These are phyloP conservation scores for Coemansia sp. DNA, from an alignment of 192 early-diverging fungal genomes.

Conservation along the genomic window DNA sequence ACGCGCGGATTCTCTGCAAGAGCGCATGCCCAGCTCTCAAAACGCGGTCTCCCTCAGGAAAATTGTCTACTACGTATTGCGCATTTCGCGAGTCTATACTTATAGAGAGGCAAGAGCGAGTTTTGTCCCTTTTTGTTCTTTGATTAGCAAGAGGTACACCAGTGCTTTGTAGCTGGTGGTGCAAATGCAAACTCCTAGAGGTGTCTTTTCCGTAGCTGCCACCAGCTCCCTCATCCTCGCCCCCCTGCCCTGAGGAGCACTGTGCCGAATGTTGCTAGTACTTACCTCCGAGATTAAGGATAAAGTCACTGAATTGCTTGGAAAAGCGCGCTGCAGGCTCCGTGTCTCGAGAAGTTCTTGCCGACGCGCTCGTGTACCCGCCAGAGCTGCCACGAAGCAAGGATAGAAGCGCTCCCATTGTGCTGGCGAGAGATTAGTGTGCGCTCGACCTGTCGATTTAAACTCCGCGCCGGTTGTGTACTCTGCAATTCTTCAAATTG, in stretches of 20 bases:
- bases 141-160: background rate
- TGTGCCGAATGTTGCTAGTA: background rate
- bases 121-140: background rate
- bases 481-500: background rate
- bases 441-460: constrained; percentile 9
- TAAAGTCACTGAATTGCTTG: constrained; percentile 52
- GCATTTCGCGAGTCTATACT: constrained; percentile 31
- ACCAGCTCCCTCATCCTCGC: background rate
- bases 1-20: constrained; percentile 29
- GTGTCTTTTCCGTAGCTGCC: background rate
- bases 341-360: constrained; percentile 20
- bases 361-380: constrained; percentile 12
- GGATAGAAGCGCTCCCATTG: constrained; percentile 47
- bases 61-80: constrained; percentile 28
- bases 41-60: constrained; percentile 29
- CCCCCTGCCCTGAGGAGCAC: background rate
- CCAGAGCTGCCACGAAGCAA: constrained; percentile 37
- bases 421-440: background rate
- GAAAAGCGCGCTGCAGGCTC: constrained; percentile 42
- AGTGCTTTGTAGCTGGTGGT: background rate
- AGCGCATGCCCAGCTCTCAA: constrained; percentile 31
- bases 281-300: constrained; percentile 51
- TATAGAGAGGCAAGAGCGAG: background rate
- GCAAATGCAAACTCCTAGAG: too few species aligned
- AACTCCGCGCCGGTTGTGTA: constrained; percentile 17